Percentiles rank a stretch among this genome's conserved stretches.
phyloP scores from a whole-genome alignment of 2,329 filamentous ascomycete genomes.

The Colletotrichum cuscutae region DNA sequence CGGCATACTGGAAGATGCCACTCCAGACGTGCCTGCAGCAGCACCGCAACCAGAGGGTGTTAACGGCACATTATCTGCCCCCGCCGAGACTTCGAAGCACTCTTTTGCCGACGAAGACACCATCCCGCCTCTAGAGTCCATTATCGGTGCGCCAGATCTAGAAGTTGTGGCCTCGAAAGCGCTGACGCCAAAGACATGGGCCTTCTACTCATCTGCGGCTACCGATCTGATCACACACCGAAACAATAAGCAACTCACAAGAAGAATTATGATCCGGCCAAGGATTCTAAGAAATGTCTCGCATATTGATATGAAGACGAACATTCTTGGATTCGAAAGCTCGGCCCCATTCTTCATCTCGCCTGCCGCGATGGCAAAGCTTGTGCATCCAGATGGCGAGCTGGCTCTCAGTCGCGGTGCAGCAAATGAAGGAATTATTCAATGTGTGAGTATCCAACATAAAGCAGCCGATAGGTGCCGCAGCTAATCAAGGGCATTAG shows the following conservation, averaged over 20 bases:
- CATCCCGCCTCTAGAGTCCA: constrained; percentile 44
- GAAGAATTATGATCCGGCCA: constrained; percentile 72
- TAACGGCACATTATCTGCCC: constrained; percentile 44
- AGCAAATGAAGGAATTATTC: constrained; percentile 57
- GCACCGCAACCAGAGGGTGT: constrained; percentile 55
- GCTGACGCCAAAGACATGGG: constrained; percentile 36
- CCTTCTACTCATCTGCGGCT: constrained; percentile 85
- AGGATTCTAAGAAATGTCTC: constrained; percentile 82
- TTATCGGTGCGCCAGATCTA: constrained; percentile 50
- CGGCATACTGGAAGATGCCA: constrained; percentile 47
- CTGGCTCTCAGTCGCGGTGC: constrained; percentile 40
- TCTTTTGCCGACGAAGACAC: constrained; percentile 55
- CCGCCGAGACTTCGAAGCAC: neutral
- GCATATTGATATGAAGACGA: constrained; percentile 66
- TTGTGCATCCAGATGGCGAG: constrained; percentile 73
- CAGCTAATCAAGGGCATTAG: constrained; percentile 32
- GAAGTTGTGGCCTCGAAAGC: constrained; percentile 45
- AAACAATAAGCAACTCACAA: constrained; percentile 75
- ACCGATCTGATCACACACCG: constrained; percentile 86
- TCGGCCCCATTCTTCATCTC: constrained; percentile 70
- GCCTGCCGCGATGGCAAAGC: constrained; percentile 71
- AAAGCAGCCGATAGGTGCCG: neutral
- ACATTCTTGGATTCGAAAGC: constrained; percentile 63
- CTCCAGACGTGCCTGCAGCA: constrained; percentile 37
- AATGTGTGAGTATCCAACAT: constrained; percentile 48